Evolutionary conservation across 441 rosid species (phyloP).

Genomic region (Omphalea diandra): DNA sequence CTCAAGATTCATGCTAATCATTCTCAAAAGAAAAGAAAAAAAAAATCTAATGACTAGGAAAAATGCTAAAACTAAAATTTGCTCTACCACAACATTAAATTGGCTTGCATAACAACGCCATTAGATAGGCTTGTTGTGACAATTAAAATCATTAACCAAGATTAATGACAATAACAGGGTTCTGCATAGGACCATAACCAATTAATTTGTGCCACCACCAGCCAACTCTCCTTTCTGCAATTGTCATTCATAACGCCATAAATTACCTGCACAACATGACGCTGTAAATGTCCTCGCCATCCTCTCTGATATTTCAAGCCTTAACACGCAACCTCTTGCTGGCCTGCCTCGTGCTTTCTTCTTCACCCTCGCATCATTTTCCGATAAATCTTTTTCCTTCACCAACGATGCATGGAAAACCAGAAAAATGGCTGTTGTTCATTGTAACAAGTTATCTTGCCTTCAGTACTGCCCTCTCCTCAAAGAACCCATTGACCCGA

Average conservation of each 20-base stretch:
- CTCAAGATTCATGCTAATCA: background rate
- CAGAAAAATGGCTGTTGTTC: conserved; percentile 44
- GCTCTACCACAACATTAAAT: background rate
- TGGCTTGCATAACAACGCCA: no score
- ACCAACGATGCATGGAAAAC: conserved; percentile 36
- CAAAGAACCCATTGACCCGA: conserved; percentile 29
- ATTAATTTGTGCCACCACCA: conserved; percentile 17
- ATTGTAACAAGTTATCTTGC: conserved; percentile 32
- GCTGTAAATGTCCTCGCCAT: conserved; percentile 2
- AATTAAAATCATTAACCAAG: background rate
- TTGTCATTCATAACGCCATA: conserved; percentile 30
- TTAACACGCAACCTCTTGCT: conserved; percentile 10
- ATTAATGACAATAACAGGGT: background rate
- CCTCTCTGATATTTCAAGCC: conserved; percentile 19
- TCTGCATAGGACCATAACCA: conserved; percentile 2
- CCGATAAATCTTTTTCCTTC: conserved; percentile 7
- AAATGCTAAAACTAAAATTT: background rate
- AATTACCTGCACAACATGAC: conserved; percentile 23
- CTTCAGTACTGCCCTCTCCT: conserved; percentile 32
- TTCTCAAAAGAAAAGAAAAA: no score
- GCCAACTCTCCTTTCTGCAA: conserved; percentile 9
- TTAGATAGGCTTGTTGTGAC: no score
- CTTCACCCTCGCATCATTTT: no score
- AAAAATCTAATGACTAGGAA: no score
- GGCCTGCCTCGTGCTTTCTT: no score